These are phyloP conservation scores for Flaveria brownii DNA, from an alignment of 129 eudicot species.

Conservation along the genomic window DNA sequence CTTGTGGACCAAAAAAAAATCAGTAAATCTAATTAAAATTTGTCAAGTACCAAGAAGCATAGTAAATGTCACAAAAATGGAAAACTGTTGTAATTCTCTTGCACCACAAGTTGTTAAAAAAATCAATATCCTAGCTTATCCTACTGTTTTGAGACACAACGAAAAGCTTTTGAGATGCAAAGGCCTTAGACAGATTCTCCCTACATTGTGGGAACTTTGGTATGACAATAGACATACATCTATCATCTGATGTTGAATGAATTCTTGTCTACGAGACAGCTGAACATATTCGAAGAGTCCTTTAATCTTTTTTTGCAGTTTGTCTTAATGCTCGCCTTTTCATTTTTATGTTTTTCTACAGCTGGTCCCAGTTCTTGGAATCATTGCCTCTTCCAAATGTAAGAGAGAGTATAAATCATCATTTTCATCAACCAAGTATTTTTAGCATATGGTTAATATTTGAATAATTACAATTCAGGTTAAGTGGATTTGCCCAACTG, in stretches of 20 bases:
- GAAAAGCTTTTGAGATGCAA: too few species aligned
- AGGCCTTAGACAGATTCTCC: too few species aligned
- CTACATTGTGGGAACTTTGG: too few species aligned
- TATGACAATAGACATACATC: not conserved
- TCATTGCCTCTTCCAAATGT: conserved; percentile 71
- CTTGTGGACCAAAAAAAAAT: conserved; percentile 5
- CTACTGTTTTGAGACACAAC: too few species aligned
- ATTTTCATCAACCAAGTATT: not conserved
- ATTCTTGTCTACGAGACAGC: not conserved
- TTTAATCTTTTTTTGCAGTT: not conserved
- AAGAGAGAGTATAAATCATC: conserved; percentile 29
- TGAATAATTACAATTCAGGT: conserved; percentile 22
- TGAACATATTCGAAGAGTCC: conserved; percentile 5
- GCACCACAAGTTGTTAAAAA: not conserved
- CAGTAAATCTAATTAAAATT: not conserved
- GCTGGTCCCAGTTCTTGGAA: conserved; percentile 83
- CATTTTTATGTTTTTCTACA: conserved; percentile 32
- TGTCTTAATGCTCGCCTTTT: not conserved
- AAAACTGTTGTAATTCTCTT: not conserved
- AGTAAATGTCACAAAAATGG: not conserved
- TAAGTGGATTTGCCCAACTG: conserved; percentile 87
- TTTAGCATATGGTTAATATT: not conserved
- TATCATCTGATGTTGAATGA: conserved; percentile 14
- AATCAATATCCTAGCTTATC: not conserved
- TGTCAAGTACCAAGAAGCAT: conserved; percentile 3